Conservation (phyloP, 78 protist genomes). For the Monosiga brevicollis region DNA sequence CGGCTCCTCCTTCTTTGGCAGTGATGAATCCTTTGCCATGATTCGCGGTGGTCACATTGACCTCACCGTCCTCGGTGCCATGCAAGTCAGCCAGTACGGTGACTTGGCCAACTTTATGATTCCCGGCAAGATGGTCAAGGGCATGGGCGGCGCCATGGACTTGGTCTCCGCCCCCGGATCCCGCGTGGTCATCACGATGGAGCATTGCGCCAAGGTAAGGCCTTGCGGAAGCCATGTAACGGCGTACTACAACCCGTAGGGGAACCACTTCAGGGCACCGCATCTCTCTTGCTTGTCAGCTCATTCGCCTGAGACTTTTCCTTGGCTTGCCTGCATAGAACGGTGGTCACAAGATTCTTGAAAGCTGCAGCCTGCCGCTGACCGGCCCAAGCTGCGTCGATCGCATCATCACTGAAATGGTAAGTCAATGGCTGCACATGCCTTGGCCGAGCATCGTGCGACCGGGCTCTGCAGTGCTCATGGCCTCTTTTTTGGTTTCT, state of each 20-base stretch:
- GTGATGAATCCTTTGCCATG: constrained; percentile 84
- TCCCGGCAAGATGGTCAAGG: constrained; percentile 94
- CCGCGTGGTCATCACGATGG: constrained; percentile 88
- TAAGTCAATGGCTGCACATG: too few species aligned
- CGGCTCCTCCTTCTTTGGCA: constrained; percentile 73
- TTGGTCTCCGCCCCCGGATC: constrained; percentile 50
- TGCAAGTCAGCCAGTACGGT: constrained; percentile 78
- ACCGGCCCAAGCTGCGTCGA: constrained; percentile 76
- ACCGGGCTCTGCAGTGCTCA: too few species aligned
- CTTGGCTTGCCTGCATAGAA: neutral
- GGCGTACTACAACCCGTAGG: neutral
- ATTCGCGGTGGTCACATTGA: constrained; percentile 88
- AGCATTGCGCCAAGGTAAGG: constrained; percentile 74
- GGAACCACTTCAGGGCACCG: neutral
- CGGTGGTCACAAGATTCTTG: constrained; percentile 77
- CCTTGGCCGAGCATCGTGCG: too few species aligned
- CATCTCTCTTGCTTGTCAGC: too few species aligned
- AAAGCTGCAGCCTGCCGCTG: constrained; percentile 76
- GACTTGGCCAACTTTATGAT: constrained; percentile 97
- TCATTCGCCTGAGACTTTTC: too few species aligned
- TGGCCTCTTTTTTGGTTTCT: neutral
- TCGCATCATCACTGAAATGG: constrained; percentile 82
- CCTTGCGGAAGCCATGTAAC: neutral
- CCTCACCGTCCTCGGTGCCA: constrained; percentile 87
- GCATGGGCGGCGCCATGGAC: constrained; percentile 98